Base-by-base conservation (phyloP, 2,329 filamentous ascomycete genomes). In the Ophiostoma australiae region DNA sequence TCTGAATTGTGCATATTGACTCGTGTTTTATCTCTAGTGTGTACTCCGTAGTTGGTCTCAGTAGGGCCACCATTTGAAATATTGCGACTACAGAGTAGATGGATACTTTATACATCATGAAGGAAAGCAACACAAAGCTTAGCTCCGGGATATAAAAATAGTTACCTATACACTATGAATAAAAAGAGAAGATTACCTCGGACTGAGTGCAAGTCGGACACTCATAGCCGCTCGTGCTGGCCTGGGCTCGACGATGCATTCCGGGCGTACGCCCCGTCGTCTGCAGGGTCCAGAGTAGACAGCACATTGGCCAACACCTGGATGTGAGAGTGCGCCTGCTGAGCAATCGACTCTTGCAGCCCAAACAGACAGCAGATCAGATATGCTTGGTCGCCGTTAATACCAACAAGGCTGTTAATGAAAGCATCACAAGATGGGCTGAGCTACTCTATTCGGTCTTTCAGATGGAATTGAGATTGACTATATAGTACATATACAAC, bases 241-340 rank as follows among this genome's bases (percentile, higher is more conserved):
- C 27, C 48, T 10, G 27, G 48, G 48, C 27, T 55, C n/a, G 48
- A 10, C 48, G 20, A 55, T 15, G 23, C 6, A 23, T 55, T 20
- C 48, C 48, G 20, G n/a, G 48, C 48, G 11, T 55, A n/a, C n/a
- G 48, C 48, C 8, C 48, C 48, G n/a, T 55, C 48, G n/a, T n/a
- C 48, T 55, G 48, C 48, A 55, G 48, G 48, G n/a, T 55, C 48
- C n/a, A 55, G n/a, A 7, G 48, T 55, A 55, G 48, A 55, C n/a
- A 55, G 48, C 48, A 55, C 48, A 23, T 55, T 55, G 48, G n/a
- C 20, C 7, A 23, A 23, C n/a, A n/a, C 20, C 20, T 55, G 48
- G 48, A 55, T 55, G 7, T 55, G 27, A 1, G 48, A 55, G 48
- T 23, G n/a, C 2, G 48, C 48, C 48, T 55, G 48, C 4, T n/a